Conservation (phyloP, 2,329 filamentous ascomycete genomes). For the Fusarium sublunatum region DNA sequence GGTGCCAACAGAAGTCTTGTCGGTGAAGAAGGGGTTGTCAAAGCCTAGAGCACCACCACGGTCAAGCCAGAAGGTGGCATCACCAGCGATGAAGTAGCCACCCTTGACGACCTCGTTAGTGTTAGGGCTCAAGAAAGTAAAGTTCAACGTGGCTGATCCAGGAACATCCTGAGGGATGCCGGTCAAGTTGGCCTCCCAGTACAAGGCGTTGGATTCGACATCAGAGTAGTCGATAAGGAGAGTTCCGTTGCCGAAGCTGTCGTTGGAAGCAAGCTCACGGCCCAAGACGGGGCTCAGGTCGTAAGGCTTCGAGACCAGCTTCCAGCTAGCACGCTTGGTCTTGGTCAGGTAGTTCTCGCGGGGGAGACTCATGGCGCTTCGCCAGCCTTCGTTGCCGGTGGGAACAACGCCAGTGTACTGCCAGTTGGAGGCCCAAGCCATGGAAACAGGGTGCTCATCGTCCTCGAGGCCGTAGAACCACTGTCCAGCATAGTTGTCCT, state of each 20-base stretch:
- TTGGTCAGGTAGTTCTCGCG: conserved; percentile 64
- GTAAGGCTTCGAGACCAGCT: conserved; percentile 62
- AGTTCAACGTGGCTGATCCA: conserved; percentile 45
- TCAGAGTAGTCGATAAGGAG: conserved; percentile 62
- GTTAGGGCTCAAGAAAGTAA: conserved; percentile 42
- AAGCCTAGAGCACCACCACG: conserved; percentile 45
- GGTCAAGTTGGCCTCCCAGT: conserved; percentile 66
- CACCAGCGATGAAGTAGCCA: conserved; percentile 46
- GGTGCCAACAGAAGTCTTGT: conserved; percentile 45
- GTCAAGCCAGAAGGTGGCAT: conserved; percentile 47
- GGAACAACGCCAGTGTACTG: conserved; percentile 49
- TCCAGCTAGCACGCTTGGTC: conserved; percentile 61
- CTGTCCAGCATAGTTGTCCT: conserved; percentile 53
- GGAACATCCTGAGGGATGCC: conserved; percentile 43
- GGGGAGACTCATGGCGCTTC: conserved; percentile 52
- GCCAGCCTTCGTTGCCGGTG: conserved; percentile 48
- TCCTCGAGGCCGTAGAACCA: conserved; percentile 48
- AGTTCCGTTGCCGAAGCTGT: conserved; percentile 59
- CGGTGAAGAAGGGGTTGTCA: conserved; percentile 50
- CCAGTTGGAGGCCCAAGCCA: conserved; percentile 54
- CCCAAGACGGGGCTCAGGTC: conserved; percentile 61
- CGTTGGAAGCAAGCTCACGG: conserved; percentile 56
- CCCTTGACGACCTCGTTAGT: conserved; percentile 45
- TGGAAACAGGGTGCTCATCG: conserved; percentile 47
- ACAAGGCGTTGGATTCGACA: conserved; percentile 57